phyloP scores from a whole-genome alignment of 805 yeast genomes.

The Metschnikowia orientalis region DNA sequence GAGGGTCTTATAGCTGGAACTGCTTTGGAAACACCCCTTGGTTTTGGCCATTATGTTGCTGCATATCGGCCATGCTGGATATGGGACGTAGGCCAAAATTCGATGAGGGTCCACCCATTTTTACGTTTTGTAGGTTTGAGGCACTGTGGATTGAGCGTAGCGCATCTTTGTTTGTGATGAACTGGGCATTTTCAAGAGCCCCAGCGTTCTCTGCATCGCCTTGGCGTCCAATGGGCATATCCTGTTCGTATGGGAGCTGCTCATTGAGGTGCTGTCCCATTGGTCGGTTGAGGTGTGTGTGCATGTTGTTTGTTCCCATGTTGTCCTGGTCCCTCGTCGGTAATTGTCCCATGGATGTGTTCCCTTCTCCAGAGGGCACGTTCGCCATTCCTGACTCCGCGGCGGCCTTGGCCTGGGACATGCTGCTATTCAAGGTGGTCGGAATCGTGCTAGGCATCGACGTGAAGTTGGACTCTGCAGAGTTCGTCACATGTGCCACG shows the following conservation, averaged over 20 bases:
- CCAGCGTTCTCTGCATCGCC: neutral
- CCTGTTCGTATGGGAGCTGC: constrained; percentile 4
- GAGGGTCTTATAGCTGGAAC: constrained; percentile 7
- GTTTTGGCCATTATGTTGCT: constrained; percentile 6
- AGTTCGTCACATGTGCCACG: constrained; percentile 25
- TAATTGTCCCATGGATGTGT: constrained; percentile 1
- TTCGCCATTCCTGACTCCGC: constrained; percentile 1
- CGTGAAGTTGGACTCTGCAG: constrained; percentile 20
- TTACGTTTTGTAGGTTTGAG: constrained; percentile 26
- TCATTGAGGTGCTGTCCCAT: constrained; percentile 3
- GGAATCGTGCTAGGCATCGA: constrained; percentile 39
- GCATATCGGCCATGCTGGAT: constrained; percentile 19
- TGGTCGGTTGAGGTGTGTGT: constrained; percentile 6
- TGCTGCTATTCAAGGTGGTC: constrained; percentile 26
- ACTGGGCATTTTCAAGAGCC: neutral
- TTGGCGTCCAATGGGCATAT: constrained; percentile 1
- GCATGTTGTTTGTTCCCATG: constrained; percentile 9
- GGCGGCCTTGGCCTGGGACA: neutral
- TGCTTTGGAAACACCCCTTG: constrained; percentile 10
- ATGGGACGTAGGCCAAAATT: constrained; percentile 15
- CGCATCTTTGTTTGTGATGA: constrained; percentile 9
- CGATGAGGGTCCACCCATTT: constrained; percentile 6
- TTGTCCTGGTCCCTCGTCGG: constrained; percentile 8
- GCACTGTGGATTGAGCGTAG: constrained; percentile 31
- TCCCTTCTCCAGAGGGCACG: constrained; percentile 1